Evolutionary conservation across 2,329 filamentous ascomycete genomes (phyloP).

Genomic region (Dactylellina parvicollis): DNA sequence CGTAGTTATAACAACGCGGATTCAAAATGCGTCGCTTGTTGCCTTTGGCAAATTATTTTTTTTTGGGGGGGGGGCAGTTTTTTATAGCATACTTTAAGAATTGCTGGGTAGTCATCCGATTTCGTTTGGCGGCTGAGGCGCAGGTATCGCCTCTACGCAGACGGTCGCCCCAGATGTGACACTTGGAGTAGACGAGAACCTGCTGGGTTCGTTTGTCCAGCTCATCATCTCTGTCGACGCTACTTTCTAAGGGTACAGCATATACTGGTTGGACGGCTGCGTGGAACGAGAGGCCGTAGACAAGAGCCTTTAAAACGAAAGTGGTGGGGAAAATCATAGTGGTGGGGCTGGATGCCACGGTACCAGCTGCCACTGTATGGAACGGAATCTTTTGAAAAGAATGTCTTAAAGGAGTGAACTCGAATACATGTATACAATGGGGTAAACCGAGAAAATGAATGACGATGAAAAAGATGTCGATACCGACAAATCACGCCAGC

Average conservation of each 20-base stretch:
- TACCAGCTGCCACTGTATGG: neutral
- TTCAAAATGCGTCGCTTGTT: too few relatives aligned
- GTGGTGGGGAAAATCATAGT: neutral
- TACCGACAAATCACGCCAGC: neutral
- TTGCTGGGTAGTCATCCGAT: neutral
- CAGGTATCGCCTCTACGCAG: conserved; percentile 1
- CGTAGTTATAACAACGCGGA: too few relatives aligned
- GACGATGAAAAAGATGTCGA: neutral
- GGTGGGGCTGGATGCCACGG: neutral
- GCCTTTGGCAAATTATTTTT: too few relatives aligned
- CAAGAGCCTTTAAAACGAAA: neutral
- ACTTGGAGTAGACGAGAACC: neutral
- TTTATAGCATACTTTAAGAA: neutral
- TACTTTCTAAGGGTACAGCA: neutral
- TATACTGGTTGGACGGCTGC: neutral
- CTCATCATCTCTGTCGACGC: neutral
- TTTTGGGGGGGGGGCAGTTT: too few relatives aligned
- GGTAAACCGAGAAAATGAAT: neutral
- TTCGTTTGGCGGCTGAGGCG: neutral
- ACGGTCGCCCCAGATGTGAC: neutral
- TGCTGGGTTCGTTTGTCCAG: neutral
- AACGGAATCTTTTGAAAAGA: neutral
- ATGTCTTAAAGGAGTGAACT: neutral
- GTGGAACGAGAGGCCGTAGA: neutral
- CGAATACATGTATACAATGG: neutral